Evolutionary conservation across 2,329 filamentous ascomycete genomes (phyloP), one percentile per base, ranked within the genome.

Genomic region (Alternaria rosae): DNA sequence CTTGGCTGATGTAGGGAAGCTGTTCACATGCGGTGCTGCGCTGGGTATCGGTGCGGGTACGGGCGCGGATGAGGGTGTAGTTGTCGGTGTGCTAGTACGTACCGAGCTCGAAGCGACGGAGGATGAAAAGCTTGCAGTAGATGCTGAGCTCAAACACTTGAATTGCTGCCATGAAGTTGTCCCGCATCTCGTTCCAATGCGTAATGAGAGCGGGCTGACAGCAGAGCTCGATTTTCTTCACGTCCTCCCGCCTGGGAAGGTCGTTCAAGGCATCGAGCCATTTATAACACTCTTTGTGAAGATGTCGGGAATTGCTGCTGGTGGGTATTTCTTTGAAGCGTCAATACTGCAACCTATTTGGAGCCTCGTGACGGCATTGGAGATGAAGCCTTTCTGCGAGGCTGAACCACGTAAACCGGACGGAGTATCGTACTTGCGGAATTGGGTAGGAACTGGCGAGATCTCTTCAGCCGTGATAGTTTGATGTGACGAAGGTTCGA

Each of bases 1-100:
- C 38, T 56, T 56, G 28, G 42, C 42, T 30, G 53, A 44, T n/a
- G 20, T 56, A 15, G 53, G 53, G 3, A 56, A 56, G 52, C 35
- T 30, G 13, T 23, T 30, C 42, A 25, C 41, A 9, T 15, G 52
- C 41, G 52, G 17, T 21, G 28, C 28, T 23, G 13, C 9, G 26
- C 42, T 42, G 9, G 52, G 3, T 30, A 21, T 25, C 5, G 42
- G 52, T 54, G n/a, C 7, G 35, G 9, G 35, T 38, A 1, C 35
- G 35, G 35, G 35, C 17, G 35, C n/a, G 35, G 35, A 38, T 38
- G 35, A 15, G 3, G 35, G 35, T 17, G 35, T 38, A 17, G 30
- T 11, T 15, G 47, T 35, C 13, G 47, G 30, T 23, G 20, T 15
- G 13, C n/a, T 51, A 20, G 47, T 35, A 15, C 4, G 47, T 51